Base-by-base conservation (phyloP, 371 early-diverging fungal genomes). In the Fennellomyces sp. region DNA sequence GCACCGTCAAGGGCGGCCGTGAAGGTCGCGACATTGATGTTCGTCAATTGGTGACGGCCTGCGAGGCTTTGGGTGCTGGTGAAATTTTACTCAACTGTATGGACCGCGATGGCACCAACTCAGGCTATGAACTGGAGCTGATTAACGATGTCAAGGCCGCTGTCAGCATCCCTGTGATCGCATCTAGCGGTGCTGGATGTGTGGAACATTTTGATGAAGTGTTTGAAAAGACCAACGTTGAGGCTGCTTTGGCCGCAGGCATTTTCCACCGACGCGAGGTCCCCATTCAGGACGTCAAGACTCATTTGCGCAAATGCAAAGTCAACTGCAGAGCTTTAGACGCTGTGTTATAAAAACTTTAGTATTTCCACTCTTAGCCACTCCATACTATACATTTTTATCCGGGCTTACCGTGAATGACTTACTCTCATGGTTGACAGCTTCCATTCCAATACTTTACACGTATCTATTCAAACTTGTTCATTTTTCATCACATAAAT, bases 81-180 rank as follows among this genome's bases (percentile, higher is more conserved):
- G 98, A 98, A 77, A 88, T 98, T 52, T 74, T 97, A 67, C 82
- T 97, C 51, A 96, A 96, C 72, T 95, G 94, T 70, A 97, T 98
- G 91, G 97, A 98, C 76, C 87, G 90, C 68, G 98, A 98, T 74
- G 98, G 98, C 5, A 96, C 96, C 42, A 97, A 97, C 69, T 90
- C 92, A 31, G 98, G 98, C 15, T 98, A 90, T 65, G 98, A 98
- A 57, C 72, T 91, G 11, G 95, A 90, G 53, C 78, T 98, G 25
- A 82, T 97, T 58, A 63, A 75, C 7, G 84, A 88, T 49, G 92
- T 94, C 31, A 91, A 88, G 66, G 58, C 75, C 0, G 88, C 89
- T 1, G 91, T 96, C 27, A 61, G 73, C 2, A 96, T 97, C 60
- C 98, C 98, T 1, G 94, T 98, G n/a, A 93, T 98, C 73, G 98